Percentiles rank a stretch among this genome's conserved stretches.
phyloP scores from a whole-genome alignment of 228 moss, liverwort and hornwort genomes.

The Sphagnum fallax region DNA sequence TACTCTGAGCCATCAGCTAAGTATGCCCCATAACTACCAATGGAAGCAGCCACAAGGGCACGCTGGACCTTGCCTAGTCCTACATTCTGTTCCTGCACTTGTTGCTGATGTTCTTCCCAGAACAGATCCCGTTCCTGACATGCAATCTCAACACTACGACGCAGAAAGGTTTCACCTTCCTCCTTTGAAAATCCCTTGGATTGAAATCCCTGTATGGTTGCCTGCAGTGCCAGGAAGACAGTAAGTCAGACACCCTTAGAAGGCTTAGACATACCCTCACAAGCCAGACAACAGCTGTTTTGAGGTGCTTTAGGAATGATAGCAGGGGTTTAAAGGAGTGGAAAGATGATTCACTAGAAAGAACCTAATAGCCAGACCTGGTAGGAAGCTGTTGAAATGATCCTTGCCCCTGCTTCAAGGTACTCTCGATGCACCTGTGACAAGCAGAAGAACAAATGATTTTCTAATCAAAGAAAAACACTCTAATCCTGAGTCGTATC shows the following conservation, averaged over 20 bases:
- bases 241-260: neutral
- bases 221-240: constrained; percentile 23
- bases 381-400: constrained; percentile 90
- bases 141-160: constrained; percentile 66
- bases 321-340: neutral
- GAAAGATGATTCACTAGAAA: neutral
- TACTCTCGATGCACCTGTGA: constrained; percentile 84
- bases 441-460: no score
- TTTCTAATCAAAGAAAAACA: no score
- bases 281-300: neutral
- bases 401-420: constrained; percentile 78
- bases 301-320: neutral
- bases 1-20: constrained; percentile 95
- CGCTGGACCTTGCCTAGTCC: constrained; percentile 46
- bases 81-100: constrained; percentile 42
- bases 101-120: constrained; percentile 51
- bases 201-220: constrained; percentile 74
- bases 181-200: constrained; percentile 51
- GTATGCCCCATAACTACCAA: constrained; percentile 98
- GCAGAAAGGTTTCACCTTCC: constrained; percentile 62
- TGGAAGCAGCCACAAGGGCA: constrained; percentile 79
- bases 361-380: constrained; percentile 34
- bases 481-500: no score
- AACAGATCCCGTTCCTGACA: constrained; percentile 71
- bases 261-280: neutral